phyloP scores from a whole-genome alignment of 2,329 filamentous ascomycete genomes.

The Aureobasidium uvarum region DNA sequence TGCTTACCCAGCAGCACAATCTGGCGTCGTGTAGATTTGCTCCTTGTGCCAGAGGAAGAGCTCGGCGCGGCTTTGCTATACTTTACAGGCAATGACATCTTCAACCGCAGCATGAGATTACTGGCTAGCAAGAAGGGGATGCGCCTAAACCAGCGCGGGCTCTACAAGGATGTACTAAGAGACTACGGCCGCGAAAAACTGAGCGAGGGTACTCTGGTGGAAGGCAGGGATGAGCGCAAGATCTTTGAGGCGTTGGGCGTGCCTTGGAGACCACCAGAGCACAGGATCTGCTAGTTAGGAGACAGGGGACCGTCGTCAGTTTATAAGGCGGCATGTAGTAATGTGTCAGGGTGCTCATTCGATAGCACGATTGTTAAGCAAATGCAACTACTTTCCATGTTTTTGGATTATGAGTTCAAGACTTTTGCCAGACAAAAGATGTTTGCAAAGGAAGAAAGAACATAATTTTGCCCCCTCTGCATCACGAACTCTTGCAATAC shows the following conservation, averaged over 20 bases:
- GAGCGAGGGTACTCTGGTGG: conserved; percentile 67
- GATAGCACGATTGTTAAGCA: neutral
- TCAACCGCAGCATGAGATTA: conserved; percentile 81
- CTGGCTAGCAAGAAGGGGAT: conserved; percentile 77
- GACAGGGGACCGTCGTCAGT: neutral
- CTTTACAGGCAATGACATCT: conserved; percentile 93
- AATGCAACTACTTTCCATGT: neutral
- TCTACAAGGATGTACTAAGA: conserved; percentile 70
- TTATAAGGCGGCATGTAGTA: neutral
- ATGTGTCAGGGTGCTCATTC: neutral
- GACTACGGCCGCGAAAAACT: conserved; percentile 58
- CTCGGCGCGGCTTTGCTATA: conserved; percentile 87
- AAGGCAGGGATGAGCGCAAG: conserved; percentile 69
- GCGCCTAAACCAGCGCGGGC: conserved; percentile 77
- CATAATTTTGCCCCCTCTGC: too few relatives aligned
- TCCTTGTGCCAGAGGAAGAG: conserved; percentile 76
- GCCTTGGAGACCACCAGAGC: conserved; percentile 75
- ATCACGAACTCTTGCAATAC: too few relatives aligned
- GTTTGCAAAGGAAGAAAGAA: too few relatives aligned
- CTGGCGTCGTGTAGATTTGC: conserved; percentile 82
- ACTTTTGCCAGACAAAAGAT: too few relatives aligned
- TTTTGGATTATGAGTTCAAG: too few relatives aligned
- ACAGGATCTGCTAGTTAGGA: conserved; percentile 65
- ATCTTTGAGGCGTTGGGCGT: conserved; percentile 83
- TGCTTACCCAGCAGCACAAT: conserved; percentile 59